These are phyloP conservation scores for Penicillium soppii DNA, from an alignment of 495 filamentous ascomycete species.

Conservation along the genomic window DNA sequence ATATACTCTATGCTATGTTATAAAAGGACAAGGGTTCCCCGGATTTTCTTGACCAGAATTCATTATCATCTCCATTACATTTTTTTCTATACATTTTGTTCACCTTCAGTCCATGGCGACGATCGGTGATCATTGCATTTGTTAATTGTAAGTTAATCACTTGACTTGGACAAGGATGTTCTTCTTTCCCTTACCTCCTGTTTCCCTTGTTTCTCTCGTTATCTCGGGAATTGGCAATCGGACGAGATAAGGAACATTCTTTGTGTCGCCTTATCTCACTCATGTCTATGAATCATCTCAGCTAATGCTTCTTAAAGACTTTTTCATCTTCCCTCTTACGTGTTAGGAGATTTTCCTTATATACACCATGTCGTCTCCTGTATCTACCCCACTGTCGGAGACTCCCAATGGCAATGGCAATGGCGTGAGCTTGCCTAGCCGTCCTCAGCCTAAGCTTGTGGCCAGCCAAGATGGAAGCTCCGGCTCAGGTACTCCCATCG, in stretches of 20 bases:
- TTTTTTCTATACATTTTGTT: background rate
- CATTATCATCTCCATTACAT: background rate
- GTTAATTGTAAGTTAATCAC: conserved; percentile 14
- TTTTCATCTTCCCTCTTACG: conserved; percentile 15
- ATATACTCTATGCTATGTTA: conserved; percentile 4
- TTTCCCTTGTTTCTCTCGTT: conserved; percentile 10
- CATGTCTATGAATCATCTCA: conserved; percentile 3
- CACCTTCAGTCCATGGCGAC: conserved; percentile 18
- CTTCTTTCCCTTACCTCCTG: background rate
- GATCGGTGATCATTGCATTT: conserved; percentile 5
- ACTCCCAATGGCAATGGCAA: conserved; percentile 27
- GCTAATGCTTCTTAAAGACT: conserved; percentile 18
- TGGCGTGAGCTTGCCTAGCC: conserved; percentile 27
- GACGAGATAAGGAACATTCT: conserved; percentile 7
- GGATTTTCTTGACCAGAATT: conserved; percentile 14
- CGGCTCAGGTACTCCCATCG: conserved; percentile 45
- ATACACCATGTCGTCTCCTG: conserved; percentile 38
- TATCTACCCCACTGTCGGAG: conserved; percentile 33
- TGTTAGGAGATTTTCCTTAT: conserved; percentile 9
- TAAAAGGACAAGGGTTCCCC: conserved; percentile 20
- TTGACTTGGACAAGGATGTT: too few relatives aligned
- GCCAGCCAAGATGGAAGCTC: conserved; percentile 38
- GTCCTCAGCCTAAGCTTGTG: conserved; percentile 37
- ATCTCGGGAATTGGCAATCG: background rate
- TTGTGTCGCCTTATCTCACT: conserved; percentile 5